A percentile compares a stretch with the other conserved stretches of the same genome.
Conservation (phyloP, 164 flowering plant genomes). For the Magnolia changhungtana region DNA sequence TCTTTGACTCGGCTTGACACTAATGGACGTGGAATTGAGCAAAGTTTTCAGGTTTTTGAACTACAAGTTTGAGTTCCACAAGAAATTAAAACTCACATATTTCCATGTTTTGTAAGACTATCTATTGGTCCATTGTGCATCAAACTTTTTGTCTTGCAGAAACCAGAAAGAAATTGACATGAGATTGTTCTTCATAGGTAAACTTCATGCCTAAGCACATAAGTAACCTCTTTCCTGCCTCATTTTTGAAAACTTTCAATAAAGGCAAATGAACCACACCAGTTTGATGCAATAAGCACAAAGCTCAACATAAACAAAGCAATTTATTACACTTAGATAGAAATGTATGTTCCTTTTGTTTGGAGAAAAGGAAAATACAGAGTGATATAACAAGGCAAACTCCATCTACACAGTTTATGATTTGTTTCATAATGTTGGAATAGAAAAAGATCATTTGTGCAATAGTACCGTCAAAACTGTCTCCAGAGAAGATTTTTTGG, state of each 20-base stretch:
- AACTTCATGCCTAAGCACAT: background rate
- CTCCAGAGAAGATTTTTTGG: conserved; percentile 91
- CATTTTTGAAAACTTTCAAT: no score
- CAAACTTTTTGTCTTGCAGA: background rate
- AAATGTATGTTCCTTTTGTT: background rate
- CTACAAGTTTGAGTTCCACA: background rate
- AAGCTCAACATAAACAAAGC: background rate
- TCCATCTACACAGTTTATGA: background rate
- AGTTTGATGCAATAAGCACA: background rate
- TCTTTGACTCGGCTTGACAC: no score
- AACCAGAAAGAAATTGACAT: background rate
- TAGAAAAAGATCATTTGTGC: background rate
- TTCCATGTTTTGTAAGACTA: background rate
- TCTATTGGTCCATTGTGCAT: background rate
- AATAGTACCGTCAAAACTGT: conserved; percentile 89
- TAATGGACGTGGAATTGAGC: background rate
- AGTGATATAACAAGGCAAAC: background rate
- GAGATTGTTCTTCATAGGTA: background rate
- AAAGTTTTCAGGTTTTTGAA: background rate
- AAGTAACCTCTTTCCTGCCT: background rate
- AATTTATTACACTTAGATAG: background rate
- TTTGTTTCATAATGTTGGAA: background rate
- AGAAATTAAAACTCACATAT: background rate
- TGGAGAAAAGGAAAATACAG: background rate
- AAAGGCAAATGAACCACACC: background rate